Base-by-base conservation (phyloP, 139 green algal genomes). In the Micractinium sp. region DNA sequence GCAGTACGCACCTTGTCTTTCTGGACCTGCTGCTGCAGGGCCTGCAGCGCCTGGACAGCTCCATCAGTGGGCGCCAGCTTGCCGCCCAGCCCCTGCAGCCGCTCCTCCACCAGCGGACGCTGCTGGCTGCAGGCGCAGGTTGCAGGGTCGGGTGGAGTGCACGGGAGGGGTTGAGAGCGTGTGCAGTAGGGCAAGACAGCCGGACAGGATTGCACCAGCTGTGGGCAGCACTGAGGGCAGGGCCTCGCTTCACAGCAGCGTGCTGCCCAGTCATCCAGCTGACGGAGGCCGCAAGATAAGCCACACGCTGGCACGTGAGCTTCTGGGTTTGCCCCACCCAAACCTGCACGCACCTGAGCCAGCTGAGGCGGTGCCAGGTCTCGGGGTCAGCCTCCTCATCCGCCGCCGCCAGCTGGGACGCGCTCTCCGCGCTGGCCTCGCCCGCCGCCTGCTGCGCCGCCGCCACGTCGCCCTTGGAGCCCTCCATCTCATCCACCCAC, bases 81-180 rank as follows among this genome's bases (percentile, higher is more conserved):
- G 31, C 82, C 53, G 19, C 18, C 60, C 27, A 91, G 41, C 39
- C 60, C 67, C 60, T 66, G 19, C 41, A 91, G 79, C 22, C 71
- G 66, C 39, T 67, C 27, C 71, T 89, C 69, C 31, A 71, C 73
- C 39, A 41, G 35, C 15, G 89, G 83, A 7, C 79, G 56, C 76
- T 91, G 85, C 82, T 90, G 29, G 78, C 78, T 82, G 76, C 73
- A 41, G 31, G 31, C 31, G 7, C 73, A n/a, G n/a, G n/a, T n/a
- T n/a, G n/a, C n/a, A n/a, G n/a, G n/a, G n/a, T n/a, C n/a, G n/a
- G n/a, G 47, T 56, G 47, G 47, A 56, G 9, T 56, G 47, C 47
- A 56, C 47, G 47, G 5, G 47, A 56, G 47, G 47, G 9, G 47
- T 5, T 9, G 47, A 56, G 9, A 56, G 47, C 47, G 47, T 56